Percentiles rank a stretch among this genome's conserved stretches.
Evolutionary conservation across 75 land plant genomes (phyloP).

Genomic region (Chamaecyparis obtusa): DNA sequence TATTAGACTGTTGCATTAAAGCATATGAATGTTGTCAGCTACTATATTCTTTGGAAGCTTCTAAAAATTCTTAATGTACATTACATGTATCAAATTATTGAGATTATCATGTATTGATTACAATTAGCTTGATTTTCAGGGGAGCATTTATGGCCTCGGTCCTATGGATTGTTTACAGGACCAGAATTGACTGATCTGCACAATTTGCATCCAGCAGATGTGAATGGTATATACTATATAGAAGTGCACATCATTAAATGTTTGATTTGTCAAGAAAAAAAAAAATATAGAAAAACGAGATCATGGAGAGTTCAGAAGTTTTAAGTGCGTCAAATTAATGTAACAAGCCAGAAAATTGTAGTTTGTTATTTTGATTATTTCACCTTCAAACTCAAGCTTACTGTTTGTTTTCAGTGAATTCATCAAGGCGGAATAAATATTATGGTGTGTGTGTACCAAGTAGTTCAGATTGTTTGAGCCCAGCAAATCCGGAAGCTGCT

Average conservation of each 20-base stretch:
- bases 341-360: background rate
- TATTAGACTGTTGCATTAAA: background rate
- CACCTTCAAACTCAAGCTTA: background rate
- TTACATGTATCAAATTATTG: background rate
- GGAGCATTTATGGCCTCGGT: conserved; percentile 84
- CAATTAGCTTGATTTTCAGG: conserved; percentile 35
- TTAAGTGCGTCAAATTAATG: background rate
- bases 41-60: background rate
- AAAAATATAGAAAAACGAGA: background rate
- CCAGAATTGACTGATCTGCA: conserved; percentile 73
- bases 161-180: conserved; percentile 56
- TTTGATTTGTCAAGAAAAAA: background rate
- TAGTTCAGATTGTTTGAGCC: conserved; percentile 40
- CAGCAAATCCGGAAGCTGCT: conserved; percentile 69
- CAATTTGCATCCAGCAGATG: conserved; percentile 74
- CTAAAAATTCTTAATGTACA: background rate
- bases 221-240: conserved; percentile 61
- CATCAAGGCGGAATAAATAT: conserved; percentile 74
- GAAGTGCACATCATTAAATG: background rate
- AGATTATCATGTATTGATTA: background rate
- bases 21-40: background rate
- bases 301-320: background rate
- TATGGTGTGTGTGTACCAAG: conserved; percentile 49
- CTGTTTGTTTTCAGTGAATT: conserved; percentile 50
- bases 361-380: background rate